phyloP scores from a whole-genome alignment of 352 stramenopile genomes.

The Phytophthora constricta region DNA sequence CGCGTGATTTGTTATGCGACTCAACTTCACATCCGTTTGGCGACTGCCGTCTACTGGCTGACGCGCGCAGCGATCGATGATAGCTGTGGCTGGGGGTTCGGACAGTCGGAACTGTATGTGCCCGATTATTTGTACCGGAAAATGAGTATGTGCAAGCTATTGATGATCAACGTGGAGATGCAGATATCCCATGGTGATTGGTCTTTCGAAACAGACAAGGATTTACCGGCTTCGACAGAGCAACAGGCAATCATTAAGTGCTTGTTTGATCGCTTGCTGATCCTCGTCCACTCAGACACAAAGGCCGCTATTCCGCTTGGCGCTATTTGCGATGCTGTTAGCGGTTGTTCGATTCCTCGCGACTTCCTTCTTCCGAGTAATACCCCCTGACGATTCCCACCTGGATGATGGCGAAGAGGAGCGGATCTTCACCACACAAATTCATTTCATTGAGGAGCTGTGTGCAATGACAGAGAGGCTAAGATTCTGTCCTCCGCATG shows the following conservation, averaged over 20 bases:
- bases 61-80: slow-evolving; percentile 79
- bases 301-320: slow-evolving; percentile 51
- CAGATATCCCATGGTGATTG: slow-evolving; percentile 69
- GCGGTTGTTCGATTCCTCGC: slow-evolving; percentile 47
- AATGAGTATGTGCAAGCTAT: slow-evolving; percentile 81
- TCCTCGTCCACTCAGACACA: slow-evolving; percentile 50
- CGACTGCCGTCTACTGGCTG: slow-evolving; percentile 83
- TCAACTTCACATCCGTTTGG: slow-evolving; percentile 80
- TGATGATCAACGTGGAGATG: slow-evolving; percentile 87
- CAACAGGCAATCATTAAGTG: slow-evolving; percentile 69
- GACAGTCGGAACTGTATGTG: slow-evolving; percentile 76
- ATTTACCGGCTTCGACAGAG: slow-evolving; percentile 66
- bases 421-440: slow-evolving; percentile 67
- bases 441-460: slow-evolving; percentile 75
- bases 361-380: slow-evolving; percentile 53
- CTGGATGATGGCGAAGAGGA: slow-evolving; percentile 39
- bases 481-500: slow-evolving; percentile 53
- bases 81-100: slow-evolving; percentile 82
- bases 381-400: slow-evolving; percentile 39
- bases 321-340: slow-evolving; percentile 65
- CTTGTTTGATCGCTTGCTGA: slow-evolving; percentile 66
- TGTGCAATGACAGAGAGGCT: slow-evolving; percentile 82
- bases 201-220: slow-evolving; percentile 65
- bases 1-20: slow-evolving; percentile 76
- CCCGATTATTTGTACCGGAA: slow-evolving; percentile 82